Conservation (phyloP, 2,329 filamentous ascomycete genomes). For the Apiospora saccharicola region DNA sequence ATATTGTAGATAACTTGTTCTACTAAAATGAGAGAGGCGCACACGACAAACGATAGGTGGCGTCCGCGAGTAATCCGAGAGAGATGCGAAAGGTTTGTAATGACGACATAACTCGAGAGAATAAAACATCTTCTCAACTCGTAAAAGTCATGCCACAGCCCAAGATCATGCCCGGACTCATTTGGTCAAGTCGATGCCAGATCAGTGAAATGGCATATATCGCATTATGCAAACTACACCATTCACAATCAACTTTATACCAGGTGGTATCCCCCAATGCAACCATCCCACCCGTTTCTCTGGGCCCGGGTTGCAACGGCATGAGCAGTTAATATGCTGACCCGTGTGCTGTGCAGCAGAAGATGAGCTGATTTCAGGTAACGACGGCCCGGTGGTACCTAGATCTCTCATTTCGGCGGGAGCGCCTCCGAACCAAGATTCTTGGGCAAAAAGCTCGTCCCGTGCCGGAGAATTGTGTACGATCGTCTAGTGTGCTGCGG, state of each 20-base stretch:
- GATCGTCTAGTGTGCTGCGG: background rate
- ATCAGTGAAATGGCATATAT: background rate
- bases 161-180: background rate
- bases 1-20: no score
- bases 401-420: constrained; percentile 7
- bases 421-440: constrained; percentile 20
- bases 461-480: background rate
- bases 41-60: no score
- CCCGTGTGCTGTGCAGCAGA: background rate
- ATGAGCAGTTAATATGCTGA: background rate
- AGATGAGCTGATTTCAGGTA: background rate
- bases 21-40: no score
- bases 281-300: background rate
- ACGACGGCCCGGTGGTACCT: background rate
- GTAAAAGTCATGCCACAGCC: background rate
- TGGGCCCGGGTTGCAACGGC: background rate
- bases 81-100: no score
- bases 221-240: background rate
- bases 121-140: background rate
- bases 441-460: constrained; percentile 14
- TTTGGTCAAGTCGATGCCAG: background rate
- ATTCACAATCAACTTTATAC: background rate
- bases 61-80: no score
- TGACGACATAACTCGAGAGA: background rate
- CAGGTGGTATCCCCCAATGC: background rate